phyloP scores from a whole-genome alignment of 2,329 filamentous ascomycete genomes.

The Aspergillus fischeri region DNA sequence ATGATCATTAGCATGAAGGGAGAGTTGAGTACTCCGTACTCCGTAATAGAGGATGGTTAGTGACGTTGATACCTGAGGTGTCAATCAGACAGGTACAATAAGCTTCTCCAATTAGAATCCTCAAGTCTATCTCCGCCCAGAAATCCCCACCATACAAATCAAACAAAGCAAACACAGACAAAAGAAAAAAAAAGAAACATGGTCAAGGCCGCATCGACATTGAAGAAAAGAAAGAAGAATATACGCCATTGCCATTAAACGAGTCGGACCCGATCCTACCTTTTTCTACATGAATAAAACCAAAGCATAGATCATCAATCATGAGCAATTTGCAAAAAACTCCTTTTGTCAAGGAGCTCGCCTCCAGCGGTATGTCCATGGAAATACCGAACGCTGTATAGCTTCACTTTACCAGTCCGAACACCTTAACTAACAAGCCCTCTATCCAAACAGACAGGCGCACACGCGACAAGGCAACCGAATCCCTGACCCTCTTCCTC shows the following conservation, averaged over 20 bases:
- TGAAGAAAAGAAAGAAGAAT: not conserved
- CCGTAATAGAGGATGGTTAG: too few species aligned
- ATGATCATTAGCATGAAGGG: not conserved
- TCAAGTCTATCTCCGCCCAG: not conserved
- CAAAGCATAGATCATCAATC: conserved; percentile 7
- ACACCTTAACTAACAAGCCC: conserved; percentile 8
- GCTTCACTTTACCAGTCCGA: not conserved
- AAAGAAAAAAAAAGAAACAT: conserved; percentile 14
- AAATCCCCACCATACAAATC: not conserved
- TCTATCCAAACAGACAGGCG: conserved; percentile 59
- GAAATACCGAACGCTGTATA: not conserved
- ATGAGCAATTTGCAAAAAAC: conserved; percentile 45
- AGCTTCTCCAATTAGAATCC: not conserved
- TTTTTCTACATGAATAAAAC: not conserved
- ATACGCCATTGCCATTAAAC: conserved; percentile 2
- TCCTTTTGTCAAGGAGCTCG: conserved; percentile 78
- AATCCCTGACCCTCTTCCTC: conserved; percentile 74
- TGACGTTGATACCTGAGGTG: not conserved
- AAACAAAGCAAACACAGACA: conserved; percentile 14
- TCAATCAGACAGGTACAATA: not conserved
- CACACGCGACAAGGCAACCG: conserved; percentile 71
- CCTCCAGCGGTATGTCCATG: conserved; percentile 64
- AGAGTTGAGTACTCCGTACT: too few species aligned
- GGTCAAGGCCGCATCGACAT: not conserved
- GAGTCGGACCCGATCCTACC: not conserved